Evolutionary conservation across 1,139 yeast species (phyloP).

Genomic region (Kluyveromyces sp.): DNA sequence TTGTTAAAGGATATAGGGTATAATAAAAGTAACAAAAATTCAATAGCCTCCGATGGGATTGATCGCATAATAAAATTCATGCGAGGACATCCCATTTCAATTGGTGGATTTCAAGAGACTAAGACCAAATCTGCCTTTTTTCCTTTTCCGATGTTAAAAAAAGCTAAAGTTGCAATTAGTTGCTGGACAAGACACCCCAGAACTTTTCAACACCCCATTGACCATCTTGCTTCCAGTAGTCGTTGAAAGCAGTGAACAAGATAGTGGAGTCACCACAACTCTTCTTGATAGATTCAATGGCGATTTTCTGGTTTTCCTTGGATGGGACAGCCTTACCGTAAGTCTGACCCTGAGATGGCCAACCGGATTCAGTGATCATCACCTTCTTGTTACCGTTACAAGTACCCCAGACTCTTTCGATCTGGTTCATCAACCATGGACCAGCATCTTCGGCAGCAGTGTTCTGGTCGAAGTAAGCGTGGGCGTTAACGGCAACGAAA

Average conservation of each 20-base stretch:
- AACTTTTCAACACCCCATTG: constrained; percentile 58
- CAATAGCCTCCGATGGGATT: not conserved
- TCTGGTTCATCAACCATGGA: constrained; percentile 60
- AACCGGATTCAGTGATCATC: constrained; percentile 69
- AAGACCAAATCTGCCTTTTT: not conserved
- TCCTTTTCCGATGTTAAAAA: too few relatives aligned
- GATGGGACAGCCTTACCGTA: constrained; percentile 68
- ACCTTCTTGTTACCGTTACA: constrained; percentile 57
- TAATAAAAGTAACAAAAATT: constrained; percentile 5
- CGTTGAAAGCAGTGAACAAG: constrained; percentile 68
- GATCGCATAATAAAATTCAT: not conserved
- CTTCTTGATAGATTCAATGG: constrained; percentile 49
- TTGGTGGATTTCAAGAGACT: not conserved
- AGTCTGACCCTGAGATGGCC: constrained; percentile 69
- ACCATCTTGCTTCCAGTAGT: constrained; percentile 73
- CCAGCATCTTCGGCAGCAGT: constrained; percentile 63
- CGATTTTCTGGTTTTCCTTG: constrained; percentile 52
- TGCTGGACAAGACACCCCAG: constrained; percentile 51
- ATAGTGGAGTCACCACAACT: constrained; percentile 50
- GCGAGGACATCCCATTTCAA: not conserved
- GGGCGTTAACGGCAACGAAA: constrained; percentile 76
- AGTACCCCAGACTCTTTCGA: constrained; percentile 56
- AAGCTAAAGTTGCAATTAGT: not conserved
- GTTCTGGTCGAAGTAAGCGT: constrained; percentile 72
- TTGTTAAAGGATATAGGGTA: not conserved